Evolutionary conservation across 2,329 filamentous ascomycete species (phyloP).

Genomic region (Geosmithia putterillii): DNA sequence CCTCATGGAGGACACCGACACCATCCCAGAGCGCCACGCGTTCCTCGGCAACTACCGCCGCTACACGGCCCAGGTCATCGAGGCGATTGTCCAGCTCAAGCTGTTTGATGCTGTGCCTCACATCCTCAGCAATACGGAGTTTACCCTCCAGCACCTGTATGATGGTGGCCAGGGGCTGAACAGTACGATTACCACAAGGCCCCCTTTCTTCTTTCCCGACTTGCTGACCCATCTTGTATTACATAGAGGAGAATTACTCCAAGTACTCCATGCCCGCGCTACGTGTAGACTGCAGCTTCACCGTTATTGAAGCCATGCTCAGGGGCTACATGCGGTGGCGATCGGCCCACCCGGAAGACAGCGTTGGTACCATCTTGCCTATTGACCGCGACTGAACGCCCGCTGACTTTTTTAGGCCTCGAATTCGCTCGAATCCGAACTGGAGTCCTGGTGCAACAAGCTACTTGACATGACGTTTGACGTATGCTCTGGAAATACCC

Average conservation of each 20-base stretch:
- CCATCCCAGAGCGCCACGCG: conserved; percentile 81
- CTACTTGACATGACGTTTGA: conserved; percentile 62
- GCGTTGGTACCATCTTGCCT: conserved; percentile 2
- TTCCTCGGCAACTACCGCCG: conserved; percentile 93
- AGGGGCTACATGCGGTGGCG: conserved; percentile 83
- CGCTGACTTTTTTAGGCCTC: conserved; percentile 10
- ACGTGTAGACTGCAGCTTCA: conserved; percentile 77
- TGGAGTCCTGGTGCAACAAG: conserved; percentile 62
- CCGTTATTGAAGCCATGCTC: conserved; percentile 75
- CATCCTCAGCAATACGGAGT: conserved; percentile 70
- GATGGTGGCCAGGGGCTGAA: conserved; percentile 55
- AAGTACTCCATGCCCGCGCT: conserved; percentile 64
- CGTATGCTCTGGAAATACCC: conserved; percentile 19
- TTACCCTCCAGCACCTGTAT: conserved; percentile 64
- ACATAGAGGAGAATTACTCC: conserved; percentile 32
- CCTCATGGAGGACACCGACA: conserved; percentile 88
- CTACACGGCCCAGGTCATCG: conserved; percentile 79
- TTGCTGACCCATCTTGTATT: too few relatives aligned
- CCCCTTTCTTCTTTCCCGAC: not conserved
- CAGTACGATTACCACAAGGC: conserved; percentile 28
- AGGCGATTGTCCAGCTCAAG: conserved; percentile 70
- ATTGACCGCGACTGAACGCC: too few relatives aligned
- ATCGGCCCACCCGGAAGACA: conserved; percentile 13
- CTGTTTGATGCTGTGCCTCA: conserved; percentile 78
- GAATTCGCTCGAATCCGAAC: conserved; percentile 44